Percentiles rank a stretch among this genome's conserved stretches.
phyloP scores from a whole-genome alignment of 305 asterid species.

The Fraxinus latifolia region DNA sequence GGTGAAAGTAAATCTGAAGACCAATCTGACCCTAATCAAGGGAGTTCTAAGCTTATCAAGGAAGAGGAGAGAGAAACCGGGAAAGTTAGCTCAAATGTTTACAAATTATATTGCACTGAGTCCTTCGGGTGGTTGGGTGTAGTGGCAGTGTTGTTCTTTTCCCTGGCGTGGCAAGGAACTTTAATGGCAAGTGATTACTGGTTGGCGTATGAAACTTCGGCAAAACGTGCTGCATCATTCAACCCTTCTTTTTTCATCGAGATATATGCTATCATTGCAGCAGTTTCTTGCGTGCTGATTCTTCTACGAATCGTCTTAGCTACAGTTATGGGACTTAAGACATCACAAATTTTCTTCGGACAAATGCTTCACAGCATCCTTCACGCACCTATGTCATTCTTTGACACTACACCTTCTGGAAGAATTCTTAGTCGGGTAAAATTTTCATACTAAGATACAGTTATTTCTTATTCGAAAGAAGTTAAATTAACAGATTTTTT shows the following conservation, averaged over 20 bases:
- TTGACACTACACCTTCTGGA: constrained; percentile 98
- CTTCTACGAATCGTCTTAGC: constrained; percentile 45
- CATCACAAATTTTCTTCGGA: constrained; percentile 76
- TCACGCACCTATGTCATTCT: constrained; percentile 97
- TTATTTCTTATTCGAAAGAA: background rate
- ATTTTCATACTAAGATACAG: background rate
- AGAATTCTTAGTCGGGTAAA: constrained; percentile 90
- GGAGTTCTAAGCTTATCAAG: constrained; percentile 70
- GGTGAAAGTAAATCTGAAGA: constrained; percentile 45
- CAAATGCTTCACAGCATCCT: constrained; percentile 75
- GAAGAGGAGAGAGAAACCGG: constrained; percentile 95
- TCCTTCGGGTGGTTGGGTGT: constrained; percentile 87
- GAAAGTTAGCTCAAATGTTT: constrained; percentile 62
- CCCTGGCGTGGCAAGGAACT: constrained; percentile 73
- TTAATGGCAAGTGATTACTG: constrained; percentile 79
- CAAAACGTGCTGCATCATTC: constrained; percentile 50
- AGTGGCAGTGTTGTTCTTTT: constrained; percentile 38
- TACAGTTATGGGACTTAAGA: constrained; percentile 77
- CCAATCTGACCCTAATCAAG: constrained; percentile 32
- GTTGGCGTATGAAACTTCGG: constrained; percentile 89
- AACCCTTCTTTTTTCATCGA: constrained; percentile 62
- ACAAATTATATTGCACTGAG: constrained; percentile 76
- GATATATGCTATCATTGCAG: constrained; percentile 54
- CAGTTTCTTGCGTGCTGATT: constrained; percentile 44
- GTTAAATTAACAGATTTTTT: background rate